Base-by-base conservation (phyloP, 768 basidiomycete species). In the Fistulinella prunicolor region DNA sequence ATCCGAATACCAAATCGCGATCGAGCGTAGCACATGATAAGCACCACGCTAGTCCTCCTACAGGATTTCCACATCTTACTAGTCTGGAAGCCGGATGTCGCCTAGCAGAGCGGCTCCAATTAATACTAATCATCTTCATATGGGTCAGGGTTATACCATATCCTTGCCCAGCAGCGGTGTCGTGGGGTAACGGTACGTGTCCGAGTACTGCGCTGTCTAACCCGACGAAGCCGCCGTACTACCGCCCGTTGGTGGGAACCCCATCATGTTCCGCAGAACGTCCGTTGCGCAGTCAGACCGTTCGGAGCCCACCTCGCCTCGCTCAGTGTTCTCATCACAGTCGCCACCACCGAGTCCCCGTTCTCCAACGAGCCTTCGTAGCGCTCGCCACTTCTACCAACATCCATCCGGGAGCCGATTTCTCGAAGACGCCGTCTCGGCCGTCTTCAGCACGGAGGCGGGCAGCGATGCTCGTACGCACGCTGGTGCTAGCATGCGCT, bases 391-490 rank as follows among this genome's bases (percentile, higher is more conserved):
- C 3, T 49, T 49, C 9, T 53, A 55, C 34, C 63, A 53, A 12
- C 52, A 55, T 17, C 44, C 55, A 23, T 55, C 57, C 12, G 66
- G 64, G 16, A 66, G 65, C 49, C 59, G 62, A 20, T 68, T 66
- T 42, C 57, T 45, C 20, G 65, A 66, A 16, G 61, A 56, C 0
- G 28, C 51, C 3, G 46, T 57, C 17, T 66, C 65, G 2, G 65
- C 49, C 0, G 44, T 67, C 37, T 41, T 61, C 30, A 63, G 51
- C 7, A 65, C 63, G 10, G 64, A 66, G 30, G 46, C 54, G 1
- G 63, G 53, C n/a, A 65, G 61, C 24, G 54, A 59, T 16, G 35
- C 42, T n/a, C 9, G 30, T 14, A 10, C 13, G n/a, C 30, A 14
- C 13, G 30, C n/a, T n/a, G n/a, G n/a, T n/a, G n/a, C n/a, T n/a